A percentile compares a stretch with the other conserved stretches of the same genome.
phyloP scores from a whole-genome alignment of 306 rosid genomes.

The Vigna unguiculata region DNA sequence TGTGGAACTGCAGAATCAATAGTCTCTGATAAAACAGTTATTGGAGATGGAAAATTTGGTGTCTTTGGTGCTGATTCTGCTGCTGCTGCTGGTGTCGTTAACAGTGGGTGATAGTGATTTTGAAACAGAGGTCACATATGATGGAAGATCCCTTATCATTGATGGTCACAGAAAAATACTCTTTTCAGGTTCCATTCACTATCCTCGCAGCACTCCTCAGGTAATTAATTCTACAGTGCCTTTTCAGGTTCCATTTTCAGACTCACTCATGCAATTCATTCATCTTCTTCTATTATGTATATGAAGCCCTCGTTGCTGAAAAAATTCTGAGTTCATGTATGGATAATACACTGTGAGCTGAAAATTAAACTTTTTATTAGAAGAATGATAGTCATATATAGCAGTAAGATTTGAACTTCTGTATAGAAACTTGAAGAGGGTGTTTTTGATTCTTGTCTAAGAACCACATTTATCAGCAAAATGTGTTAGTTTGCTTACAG shows the following conservation, averaged over 20 bases:
- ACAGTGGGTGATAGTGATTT: background rate
- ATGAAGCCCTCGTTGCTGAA: too few relatives aligned
- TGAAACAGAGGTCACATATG: conserved; percentile 55
- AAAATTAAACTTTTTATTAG: background rate
- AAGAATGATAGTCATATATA: background rate
- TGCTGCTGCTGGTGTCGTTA: background rate
- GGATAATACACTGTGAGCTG: background rate
- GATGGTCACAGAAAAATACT: conserved; percentile 61
- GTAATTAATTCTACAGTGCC: conserved; percentile 48
- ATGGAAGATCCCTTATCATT: conserved; percentile 76
- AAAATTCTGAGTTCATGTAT: background rate
- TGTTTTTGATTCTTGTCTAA: too few relatives aligned
- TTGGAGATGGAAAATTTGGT: conserved; percentile 40
- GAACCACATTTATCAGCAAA: too few relatives aligned
- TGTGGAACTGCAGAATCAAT: background rate
- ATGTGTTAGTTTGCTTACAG: too few relatives aligned
- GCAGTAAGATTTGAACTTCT: background rate
- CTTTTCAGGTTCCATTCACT: conserved; percentile 82
- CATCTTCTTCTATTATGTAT: background rate
- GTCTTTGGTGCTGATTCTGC: conserved; percentile 13
- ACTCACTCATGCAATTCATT: background rate
- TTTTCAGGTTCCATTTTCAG: too few relatives aligned
- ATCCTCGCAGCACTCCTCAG: conserved; percentile 86
- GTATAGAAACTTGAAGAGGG: background rate
- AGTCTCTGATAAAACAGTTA: background rate